These are phyloP conservation scores for Nannochloropsis gaditana DNA, from an alignment of 108 stramenopile species.

Conservation along the genomic window DNA sequence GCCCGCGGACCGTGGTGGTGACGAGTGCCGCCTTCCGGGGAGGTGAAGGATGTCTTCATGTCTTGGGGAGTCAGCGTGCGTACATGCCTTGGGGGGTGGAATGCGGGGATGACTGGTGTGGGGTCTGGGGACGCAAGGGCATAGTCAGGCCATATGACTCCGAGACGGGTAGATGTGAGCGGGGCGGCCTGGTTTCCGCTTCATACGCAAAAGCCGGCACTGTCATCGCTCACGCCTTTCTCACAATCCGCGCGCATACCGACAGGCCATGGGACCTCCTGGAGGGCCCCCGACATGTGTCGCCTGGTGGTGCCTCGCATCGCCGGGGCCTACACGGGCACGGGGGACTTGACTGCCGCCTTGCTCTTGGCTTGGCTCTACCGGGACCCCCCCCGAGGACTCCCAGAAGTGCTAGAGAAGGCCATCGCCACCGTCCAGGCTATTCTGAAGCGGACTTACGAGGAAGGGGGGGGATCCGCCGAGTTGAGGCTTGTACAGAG, in stretches of 20 bases:
- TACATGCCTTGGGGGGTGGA: no score
- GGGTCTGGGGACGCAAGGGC: no score
- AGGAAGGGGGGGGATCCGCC: conserved; percentile 39
- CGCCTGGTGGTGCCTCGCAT: conserved; percentile 58
- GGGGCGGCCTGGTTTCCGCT: no score
- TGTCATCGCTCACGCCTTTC: no score
- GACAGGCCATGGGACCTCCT: neutral
- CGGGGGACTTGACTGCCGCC: conserved; percentile 86
- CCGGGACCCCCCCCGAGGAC: conserved; percentile 31
- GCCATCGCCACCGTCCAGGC: conserved; percentile 74
- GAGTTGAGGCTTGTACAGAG: conserved; percentile 83
- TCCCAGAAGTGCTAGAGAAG: conserved; percentile 41
- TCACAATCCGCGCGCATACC: no score
- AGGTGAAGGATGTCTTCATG: neutral
- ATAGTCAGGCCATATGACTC: no score
- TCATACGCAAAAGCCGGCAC: no score
- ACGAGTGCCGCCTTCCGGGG: conserved; percentile 46
- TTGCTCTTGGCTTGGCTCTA: conserved; percentile 70
- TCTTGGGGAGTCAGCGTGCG: conserved; percentile 23
- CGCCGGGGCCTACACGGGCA: conserved; percentile 81
- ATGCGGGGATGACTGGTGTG: no score
- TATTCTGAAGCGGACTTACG: conserved; percentile 67
- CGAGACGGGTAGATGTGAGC: no score
- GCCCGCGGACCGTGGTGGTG: conserved; percentile 68
- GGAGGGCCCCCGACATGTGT: conserved; percentile 25